Base-by-base conservation (phyloP, 2,329 filamentous ascomycete genomes). In the Lachnellula cervina region DNA sequence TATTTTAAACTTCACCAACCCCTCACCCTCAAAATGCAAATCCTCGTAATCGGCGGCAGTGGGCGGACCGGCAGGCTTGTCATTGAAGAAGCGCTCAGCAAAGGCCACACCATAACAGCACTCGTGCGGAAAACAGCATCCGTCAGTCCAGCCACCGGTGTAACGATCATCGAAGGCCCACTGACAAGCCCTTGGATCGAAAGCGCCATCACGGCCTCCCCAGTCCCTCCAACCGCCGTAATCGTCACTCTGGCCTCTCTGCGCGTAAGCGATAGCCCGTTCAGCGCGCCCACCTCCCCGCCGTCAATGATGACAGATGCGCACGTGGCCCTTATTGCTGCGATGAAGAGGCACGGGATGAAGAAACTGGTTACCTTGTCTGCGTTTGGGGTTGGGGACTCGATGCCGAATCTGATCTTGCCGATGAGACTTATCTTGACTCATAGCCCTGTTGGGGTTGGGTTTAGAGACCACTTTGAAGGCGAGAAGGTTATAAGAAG, bases 221-320 rank as follows among this genome's bases (percentile, higher is more conserved):
- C 66, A 8, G 38, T 11, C 1, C 51, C 51, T 8, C 62, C 65
- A 3, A 64, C 71, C 45, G 75, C 73, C 5, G 69, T 82, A 23
- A 68, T 82, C 38, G 69, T 77, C 19, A 76, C 80, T 0, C 74
- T 83, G 13, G 76, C 72, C 57, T 74, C 78, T 1, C 71, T 72
- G 5, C 74, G 78, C 35, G 68, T 67, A 6, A 72, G 68, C 21
- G 76, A 78, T 53, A 77, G 69, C 38, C 80, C 76, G 4, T 81
- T 81, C 62, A 67, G 78, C 1, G 69, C 72, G 3, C 68, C 73
- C 1, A 71, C 75, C 16, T 70, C 73, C 0, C 74, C 77, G 0
- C 70, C 70, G 0, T 69, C 73, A 3, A 68, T 81, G n/a, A 77
- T 82, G 71, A 72, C 74, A 2, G 72, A 76, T 54, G 70, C 72